Evolutionary conservation across 805 yeast species (phyloP).

Genomic region (Candida tammaniensis): DNA sequence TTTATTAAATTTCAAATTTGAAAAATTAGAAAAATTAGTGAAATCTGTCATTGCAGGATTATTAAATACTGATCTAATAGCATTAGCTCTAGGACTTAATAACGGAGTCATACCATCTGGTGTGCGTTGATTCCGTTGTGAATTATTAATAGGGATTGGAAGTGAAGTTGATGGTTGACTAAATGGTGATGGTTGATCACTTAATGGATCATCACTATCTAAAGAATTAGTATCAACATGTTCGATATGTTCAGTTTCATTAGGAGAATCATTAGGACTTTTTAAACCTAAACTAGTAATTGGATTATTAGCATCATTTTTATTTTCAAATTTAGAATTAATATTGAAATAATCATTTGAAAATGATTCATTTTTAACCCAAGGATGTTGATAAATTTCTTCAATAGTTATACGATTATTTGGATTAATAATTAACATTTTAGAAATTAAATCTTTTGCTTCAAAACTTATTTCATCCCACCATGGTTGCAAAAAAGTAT

Average conservation of each 20-base stretch:
- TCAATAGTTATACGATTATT: conserved; percentile 63
- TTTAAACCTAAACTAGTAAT: conserved; percentile 6
- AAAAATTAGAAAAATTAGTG: conserved; percentile 22
- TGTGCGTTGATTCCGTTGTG: background rate
- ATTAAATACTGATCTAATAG: conserved; percentile 41
- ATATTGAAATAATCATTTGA: conserved; percentile 15
- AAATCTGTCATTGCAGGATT: conserved; percentile 41
- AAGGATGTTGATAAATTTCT: conserved; percentile 67
- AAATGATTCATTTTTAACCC: conserved; percentile 40
- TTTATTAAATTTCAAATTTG: conserved; percentile 26
- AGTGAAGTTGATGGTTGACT: conserved; percentile 5
- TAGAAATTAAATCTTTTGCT: conserved; percentile 66
- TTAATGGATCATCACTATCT: conserved; percentile 14
- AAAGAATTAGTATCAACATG: conserved; percentile 7
- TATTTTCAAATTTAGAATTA: conserved; percentile 14
- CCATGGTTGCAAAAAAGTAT: conserved; percentile 78
- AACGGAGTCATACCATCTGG: conserved; percentile 15
- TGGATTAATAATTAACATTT: conserved; percentile 69
- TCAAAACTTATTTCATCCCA: conserved; percentile 79
- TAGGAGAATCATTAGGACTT: conserved; percentile 6
- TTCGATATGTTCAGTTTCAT: conserved; percentile 14
- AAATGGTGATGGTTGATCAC: conserved; percentile 15
- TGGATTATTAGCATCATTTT: conserved; percentile 4
- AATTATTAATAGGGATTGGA: conserved; percentile 3
- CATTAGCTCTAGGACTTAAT: conserved; percentile 35